Conservation (phyloP, 169 alveolate species). For the Cryptosporidium canis region DNA sequence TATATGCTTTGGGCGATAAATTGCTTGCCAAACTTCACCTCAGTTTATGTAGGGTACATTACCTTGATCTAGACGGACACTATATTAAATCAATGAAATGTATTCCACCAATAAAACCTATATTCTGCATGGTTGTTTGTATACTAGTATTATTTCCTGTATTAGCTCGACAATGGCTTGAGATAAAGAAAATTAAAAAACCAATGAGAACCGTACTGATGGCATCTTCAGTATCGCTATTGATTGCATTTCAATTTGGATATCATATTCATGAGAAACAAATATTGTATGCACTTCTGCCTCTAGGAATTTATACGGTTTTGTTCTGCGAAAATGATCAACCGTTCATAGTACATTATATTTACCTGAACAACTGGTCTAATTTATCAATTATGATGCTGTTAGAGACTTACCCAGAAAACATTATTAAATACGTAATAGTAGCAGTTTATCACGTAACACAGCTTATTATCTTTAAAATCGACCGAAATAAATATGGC, state of each 20-base stretch:
- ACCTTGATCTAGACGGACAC: constrained; percentile 39
- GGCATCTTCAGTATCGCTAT: constrained; percentile 23
- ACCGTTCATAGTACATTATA: not conserved
- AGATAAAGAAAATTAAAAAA: not conserved
- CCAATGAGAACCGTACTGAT: not conserved
- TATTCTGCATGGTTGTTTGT: constrained; percentile 21
- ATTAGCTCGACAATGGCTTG: not conserved
- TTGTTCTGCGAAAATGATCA: not conserved
- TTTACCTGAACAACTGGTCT: constrained; percentile 23
- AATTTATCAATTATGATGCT: constrained; percentile 39
- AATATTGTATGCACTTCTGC: constrained; percentile 11
- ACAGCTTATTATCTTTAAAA: not conserved
- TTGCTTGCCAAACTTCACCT: not conserved
- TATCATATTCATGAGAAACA: constrained; percentile 56
- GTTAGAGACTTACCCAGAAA: constrained; percentile 33
- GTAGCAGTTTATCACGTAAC: not conserved
- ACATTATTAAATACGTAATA: constrained; percentile 39
- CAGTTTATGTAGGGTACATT: not conserved
- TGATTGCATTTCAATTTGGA: constrained; percentile 36
- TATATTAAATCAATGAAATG: constrained; percentile 53
- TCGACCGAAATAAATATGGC: not conserved
- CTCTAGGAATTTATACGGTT: constrained; percentile 18
- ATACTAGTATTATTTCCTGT: not conserved
- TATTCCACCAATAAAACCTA: constrained; percentile 40
- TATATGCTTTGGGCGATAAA: constrained; percentile 58